Evolutionary conservation across 192 early-diverging fungal genomes (phyloP).

Genomic region (Coemansia sp.): DNA sequence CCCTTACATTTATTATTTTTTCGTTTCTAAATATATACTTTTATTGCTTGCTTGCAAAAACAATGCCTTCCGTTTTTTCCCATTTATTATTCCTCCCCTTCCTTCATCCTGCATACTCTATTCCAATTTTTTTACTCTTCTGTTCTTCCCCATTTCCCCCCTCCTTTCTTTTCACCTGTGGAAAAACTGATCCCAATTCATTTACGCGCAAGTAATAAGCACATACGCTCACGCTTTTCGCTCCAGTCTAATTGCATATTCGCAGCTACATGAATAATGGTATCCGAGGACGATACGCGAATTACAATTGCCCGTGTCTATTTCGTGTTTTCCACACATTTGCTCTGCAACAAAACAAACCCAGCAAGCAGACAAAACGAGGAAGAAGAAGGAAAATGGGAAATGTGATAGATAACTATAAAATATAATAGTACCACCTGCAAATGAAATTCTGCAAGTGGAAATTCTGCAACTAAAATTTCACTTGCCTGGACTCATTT

Average conservation of each 20-base stretch:
- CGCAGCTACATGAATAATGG: neutral
- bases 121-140: too few relatives aligned
- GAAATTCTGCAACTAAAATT: too few relatives aligned
- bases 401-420: slow-evolving; percentile 2
- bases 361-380: neutral
- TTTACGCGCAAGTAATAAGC: too few relatives aligned
- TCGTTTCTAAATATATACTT: too few relatives aligned
- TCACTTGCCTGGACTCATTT: neutral
- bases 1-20: too few relatives aligned
- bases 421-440: too few relatives aligned
- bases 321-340: neutral
- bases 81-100: neutral
- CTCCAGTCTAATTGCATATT: neutral
- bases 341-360: neutral
- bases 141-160: neutral
- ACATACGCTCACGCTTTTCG: too few relatives aligned
- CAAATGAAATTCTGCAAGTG: neutral
- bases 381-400: neutral
- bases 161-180: too few relatives aligned
- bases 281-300: neutral
- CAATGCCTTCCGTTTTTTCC: neutral
- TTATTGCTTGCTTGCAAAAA: too few relatives aligned
- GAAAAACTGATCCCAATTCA: too few relatives aligned
- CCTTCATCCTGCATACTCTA: neutral
- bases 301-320: neutral